Evolutionary conservation across 1,284 basidiomycete genomes (phyloP).

Genomic region (Phellopilus nigrolimitatus): DNA sequence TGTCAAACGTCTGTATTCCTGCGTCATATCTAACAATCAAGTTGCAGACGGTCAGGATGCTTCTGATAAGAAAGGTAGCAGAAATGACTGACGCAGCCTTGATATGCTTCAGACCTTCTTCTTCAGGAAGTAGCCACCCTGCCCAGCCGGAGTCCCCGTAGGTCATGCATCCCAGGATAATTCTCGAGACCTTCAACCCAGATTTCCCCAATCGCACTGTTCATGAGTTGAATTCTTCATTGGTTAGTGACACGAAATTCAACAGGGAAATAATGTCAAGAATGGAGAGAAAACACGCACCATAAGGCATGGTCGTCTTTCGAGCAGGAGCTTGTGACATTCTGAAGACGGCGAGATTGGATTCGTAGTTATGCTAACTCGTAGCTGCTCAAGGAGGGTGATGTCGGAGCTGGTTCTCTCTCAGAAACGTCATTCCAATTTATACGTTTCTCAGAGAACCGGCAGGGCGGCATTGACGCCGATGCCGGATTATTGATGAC

Average conservation of each 20-base stretch:
- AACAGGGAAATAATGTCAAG: background rate
- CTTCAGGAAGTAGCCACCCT: constrained; percentile 33
- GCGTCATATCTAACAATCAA: constrained; percentile 26
- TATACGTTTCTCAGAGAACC: no score
- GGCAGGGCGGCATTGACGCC: no score
- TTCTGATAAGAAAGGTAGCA: background rate
- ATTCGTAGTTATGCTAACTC: no score
- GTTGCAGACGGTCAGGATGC: background rate
- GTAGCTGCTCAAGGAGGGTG: no score
- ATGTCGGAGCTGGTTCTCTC: no score
- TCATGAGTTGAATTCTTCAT: background rate
- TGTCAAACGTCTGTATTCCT: constrained; percentile 43
- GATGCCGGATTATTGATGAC: no score
- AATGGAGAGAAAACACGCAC: constrained; percentile 4
- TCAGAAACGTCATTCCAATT: no score
- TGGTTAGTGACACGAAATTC: no score
- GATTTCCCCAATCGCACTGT: constrained; percentile 45
- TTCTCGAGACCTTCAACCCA: constrained; percentile 47
- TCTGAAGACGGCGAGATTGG: no score
- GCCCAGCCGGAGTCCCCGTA: constrained; percentile 35
- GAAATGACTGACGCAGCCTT: constrained; percentile 26
- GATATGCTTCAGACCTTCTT: constrained; percentile 32
- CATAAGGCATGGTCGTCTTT: constrained; percentile 21
- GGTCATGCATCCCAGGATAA: constrained; percentile 45
- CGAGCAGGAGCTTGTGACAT: background rate